A percentile compares a stretch with the other conserved stretches of the same genome.
Conservation (phyloP, 2,329 filamentous ascomycete genomes). For the Lasiodiplodia gonubiensis region DNA sequence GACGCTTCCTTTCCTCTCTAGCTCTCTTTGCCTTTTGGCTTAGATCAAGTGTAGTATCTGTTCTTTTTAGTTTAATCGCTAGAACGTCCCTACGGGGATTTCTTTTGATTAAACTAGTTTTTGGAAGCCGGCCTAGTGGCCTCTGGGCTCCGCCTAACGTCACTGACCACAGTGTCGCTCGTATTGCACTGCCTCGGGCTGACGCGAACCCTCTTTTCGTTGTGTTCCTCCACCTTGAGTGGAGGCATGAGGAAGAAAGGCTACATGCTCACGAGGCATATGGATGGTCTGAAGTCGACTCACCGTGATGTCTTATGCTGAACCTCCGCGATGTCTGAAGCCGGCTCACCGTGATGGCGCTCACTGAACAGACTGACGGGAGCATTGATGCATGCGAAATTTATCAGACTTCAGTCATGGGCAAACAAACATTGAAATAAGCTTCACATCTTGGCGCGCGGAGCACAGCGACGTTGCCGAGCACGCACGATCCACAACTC, state of each 20-base stretch:
- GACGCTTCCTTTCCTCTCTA: background rate
- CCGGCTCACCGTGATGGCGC: too few species aligned
- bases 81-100: slow-evolving; percentile 10
- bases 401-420: background rate
- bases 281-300: background rate
- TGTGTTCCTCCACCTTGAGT: slow-evolving; percentile 34
- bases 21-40: slow-evolving; percentile 22
- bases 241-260: slow-evolving; percentile 37
- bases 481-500: background rate
- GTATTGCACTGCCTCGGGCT: slow-evolving; percentile 76
- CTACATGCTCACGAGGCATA: background rate
- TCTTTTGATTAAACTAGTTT: slow-evolving; percentile 63
- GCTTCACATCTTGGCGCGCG: background rate
- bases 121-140: slow-evolving; percentile 60
- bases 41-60: slow-evolving; percentile 21
- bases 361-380: background rate
- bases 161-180: slow-evolving; percentile 70
- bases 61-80: slow-evolving; percentile 17
- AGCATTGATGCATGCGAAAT: background rate
- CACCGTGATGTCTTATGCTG: background rate
- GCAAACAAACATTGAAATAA: background rate
- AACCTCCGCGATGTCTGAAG: background rate
- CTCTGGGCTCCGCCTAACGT: slow-evolving; percentile 75
- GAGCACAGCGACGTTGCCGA: background rate
- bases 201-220: slow-evolving; percentile 64